Evolutionary conservation across 768 basidiomycete genomes (phyloP).

Genomic region (Steccherinum ochraceum): DNA sequence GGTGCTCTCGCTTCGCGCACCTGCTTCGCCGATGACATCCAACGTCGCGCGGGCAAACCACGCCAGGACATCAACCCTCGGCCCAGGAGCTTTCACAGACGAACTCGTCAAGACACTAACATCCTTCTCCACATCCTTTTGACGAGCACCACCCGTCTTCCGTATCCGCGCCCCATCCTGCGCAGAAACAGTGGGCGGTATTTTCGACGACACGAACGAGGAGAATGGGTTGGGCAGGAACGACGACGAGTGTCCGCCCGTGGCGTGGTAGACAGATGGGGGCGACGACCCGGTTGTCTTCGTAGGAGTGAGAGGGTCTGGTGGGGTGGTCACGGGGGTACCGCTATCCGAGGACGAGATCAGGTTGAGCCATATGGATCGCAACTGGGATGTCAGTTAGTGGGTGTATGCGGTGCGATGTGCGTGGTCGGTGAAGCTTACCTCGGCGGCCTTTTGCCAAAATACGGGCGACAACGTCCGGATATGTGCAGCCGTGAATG

Average conservation of each 20-base stretch:
- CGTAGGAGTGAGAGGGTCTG: too few relatives aligned
- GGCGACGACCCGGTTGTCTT: conserved; percentile 2
- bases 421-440: too few relatives aligned
- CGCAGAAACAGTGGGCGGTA: conserved; percentile 5
- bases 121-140: not conserved
- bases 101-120: too few relatives aligned
- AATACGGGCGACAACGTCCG: conserved; percentile 51
- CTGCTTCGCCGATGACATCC: conserved; percentile 73
- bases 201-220: conserved; percentile 17
- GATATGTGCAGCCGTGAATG: conserved; percentile 45
- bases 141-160: not conserved
- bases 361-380: conserved; percentile 34
- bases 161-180: not conserved
- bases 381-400: too few relatives aligned
- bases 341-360: conserved; percentile 14
- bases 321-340: too few relatives aligned
- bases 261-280: too few relatives aligned
- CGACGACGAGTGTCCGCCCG: conserved; percentile 11
- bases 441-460: conserved; percentile 48
- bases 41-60: conserved; percentile 67
- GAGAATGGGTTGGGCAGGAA: conserved; percentile 21
- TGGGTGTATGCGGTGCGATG: too few relatives aligned
- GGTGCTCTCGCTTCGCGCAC: too few relatives aligned
- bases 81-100: too few relatives aligned
- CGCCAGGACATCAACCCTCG: conserved; percentile 48